Evolutionary conservation across 1,139 yeast species (phyloP).

Genomic region (Sugiyamaella japonica): DNA sequence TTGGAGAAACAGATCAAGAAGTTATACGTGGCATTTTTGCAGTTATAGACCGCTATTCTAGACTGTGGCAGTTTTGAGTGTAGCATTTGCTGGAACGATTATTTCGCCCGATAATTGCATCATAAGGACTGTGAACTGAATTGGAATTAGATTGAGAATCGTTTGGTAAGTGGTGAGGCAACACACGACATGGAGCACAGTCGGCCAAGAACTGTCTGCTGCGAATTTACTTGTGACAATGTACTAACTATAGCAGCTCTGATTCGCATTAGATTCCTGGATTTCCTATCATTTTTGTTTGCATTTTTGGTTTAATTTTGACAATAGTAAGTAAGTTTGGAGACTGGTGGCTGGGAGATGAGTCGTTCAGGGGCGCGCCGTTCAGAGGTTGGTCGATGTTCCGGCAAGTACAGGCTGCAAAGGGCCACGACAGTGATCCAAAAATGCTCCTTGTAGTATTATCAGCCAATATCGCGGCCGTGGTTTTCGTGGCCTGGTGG

Average conservation of each 20-base stretch:
- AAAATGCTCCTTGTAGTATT: too few relatives aligned
- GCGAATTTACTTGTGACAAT: not conserved
- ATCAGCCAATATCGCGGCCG: too few relatives aligned
- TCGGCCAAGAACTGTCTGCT: too few relatives aligned
- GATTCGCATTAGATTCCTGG: not conserved
- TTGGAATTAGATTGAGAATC: too few relatives aligned
- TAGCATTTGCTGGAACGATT: too few relatives aligned
- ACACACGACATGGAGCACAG: too few relatives aligned
- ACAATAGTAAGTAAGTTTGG: conserved; percentile 4
- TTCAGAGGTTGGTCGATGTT: too few relatives aligned
- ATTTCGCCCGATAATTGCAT: too few relatives aligned
- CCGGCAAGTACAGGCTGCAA: not conserved
- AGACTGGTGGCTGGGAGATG: not conserved
- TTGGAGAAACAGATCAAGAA: not conserved
- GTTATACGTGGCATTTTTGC: not conserved
- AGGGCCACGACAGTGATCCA: too few relatives aligned
- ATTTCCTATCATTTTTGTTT: not conserved
- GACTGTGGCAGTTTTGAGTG: too few relatives aligned
- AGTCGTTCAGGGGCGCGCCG: not conserved
- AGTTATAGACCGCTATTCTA: too few relatives aligned
- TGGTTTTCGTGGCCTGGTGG: not conserved
- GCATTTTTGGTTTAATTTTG: not conserved
- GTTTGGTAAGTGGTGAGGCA: not conserved
- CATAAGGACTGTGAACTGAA: too few relatives aligned
- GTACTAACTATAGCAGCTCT: conserved; percentile 2